Evolutionary conservation across 495 filamentous ascomycete species (phyloP).

Genomic region (Talaromyces wortmannii): DNA sequence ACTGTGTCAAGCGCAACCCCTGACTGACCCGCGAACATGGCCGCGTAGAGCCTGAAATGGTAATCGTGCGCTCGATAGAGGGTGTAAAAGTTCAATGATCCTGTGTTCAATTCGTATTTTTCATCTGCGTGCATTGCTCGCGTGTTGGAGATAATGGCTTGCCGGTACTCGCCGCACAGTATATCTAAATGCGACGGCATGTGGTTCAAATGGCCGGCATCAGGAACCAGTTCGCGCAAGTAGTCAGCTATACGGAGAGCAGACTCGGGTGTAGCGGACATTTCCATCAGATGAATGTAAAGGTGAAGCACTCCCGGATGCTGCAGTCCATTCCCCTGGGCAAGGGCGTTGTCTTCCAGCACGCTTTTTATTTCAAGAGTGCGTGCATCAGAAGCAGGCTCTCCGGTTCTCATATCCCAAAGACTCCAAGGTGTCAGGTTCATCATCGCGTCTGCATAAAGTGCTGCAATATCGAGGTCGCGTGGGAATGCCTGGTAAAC

Average conservation of each 20-base stretch:
- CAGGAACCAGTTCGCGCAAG: constrained; percentile 55
- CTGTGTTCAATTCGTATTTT: constrained; percentile 44
- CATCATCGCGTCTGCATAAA: constrained; percentile 63
- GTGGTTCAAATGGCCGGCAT: constrained; percentile 64
- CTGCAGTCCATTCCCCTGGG: constrained; percentile 24
- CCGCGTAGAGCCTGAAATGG: constrained; percentile 64
- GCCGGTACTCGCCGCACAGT: constrained; percentile 58
- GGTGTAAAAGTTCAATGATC: constrained; percentile 57
- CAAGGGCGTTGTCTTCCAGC: constrained; percentile 43
- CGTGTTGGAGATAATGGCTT: constrained; percentile 53
- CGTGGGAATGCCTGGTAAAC: constrained; percentile 47
- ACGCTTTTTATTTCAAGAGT: constrained; percentile 50
- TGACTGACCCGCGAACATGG: constrained; percentile 60
- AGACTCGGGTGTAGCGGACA: constrained; percentile 54
- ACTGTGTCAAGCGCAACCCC: constrained; percentile 49
- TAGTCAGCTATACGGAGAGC: constrained; percentile 50
- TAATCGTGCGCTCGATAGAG: constrained; percentile 61
- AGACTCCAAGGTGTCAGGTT: constrained; percentile 62
- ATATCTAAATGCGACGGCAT: constrained; percentile 68
- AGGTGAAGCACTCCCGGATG: constrained; percentile 63
- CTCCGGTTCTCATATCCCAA: constrained; percentile 54
- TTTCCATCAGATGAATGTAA: constrained; percentile 71
- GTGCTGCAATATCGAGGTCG: constrained; percentile 53
- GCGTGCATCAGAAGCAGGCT: constrained; percentile 44
- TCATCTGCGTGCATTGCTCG: constrained; percentile 58